These are phyloP conservation scores for Boeremia lycopersici DNA, from an alignment of 2,329 filamentous ascomycete species.

Conservation along the genomic window DNA sequence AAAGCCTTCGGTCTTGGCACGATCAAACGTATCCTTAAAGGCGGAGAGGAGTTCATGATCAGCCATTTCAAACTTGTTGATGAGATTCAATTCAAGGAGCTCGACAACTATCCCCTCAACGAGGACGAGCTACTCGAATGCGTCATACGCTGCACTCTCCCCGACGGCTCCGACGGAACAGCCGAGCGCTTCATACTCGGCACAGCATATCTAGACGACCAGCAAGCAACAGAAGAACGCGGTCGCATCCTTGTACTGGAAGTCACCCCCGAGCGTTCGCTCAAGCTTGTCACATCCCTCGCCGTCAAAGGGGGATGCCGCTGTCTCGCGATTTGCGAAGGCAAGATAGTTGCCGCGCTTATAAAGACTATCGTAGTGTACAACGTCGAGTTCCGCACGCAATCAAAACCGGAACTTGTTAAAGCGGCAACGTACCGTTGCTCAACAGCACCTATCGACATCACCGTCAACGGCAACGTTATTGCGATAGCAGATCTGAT, in stretches of 20 bases:
- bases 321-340: slow-evolving; percentile 72
- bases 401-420: slow-evolving; percentile 62
- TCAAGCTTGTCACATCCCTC: slow-evolving; percentile 73
- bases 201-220: slow-evolving; percentile 76
- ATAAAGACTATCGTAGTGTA: slow-evolving; percentile 79
- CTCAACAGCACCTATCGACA: slow-evolving; percentile 80
- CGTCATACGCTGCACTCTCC: slow-evolving; percentile 77
- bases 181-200: slow-evolving; percentile 89
- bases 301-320: slow-evolving; percentile 80
- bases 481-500: slow-evolving; percentile 91
- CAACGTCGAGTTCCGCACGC: slow-evolving; percentile 59
- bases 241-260: slow-evolving; percentile 87
- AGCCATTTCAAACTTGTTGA: slow-evolving; percentile 90
- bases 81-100: slow-evolving; percentile 81
- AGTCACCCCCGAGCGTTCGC: slow-evolving; percentile 73
- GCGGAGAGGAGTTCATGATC: slow-evolving; percentile 75
- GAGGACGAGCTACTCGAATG: slow-evolving; percentile 81
- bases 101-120: slow-evolving; percentile 72
- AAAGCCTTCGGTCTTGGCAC: slow-evolving; percentile 87
- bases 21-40: slow-evolving; percentile 73
- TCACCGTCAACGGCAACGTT: slow-evolving; percentile 73
- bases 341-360: slow-evolving; percentile 83
- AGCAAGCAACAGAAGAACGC: slow-evolving; percentile 57
- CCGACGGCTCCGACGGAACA: slow-evolving; percentile 60
- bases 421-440: slow-evolving; percentile 80